Conservation (phyloP, 495 filamentous ascomycete genomes). For the Schizothecium vesticola region DNA sequence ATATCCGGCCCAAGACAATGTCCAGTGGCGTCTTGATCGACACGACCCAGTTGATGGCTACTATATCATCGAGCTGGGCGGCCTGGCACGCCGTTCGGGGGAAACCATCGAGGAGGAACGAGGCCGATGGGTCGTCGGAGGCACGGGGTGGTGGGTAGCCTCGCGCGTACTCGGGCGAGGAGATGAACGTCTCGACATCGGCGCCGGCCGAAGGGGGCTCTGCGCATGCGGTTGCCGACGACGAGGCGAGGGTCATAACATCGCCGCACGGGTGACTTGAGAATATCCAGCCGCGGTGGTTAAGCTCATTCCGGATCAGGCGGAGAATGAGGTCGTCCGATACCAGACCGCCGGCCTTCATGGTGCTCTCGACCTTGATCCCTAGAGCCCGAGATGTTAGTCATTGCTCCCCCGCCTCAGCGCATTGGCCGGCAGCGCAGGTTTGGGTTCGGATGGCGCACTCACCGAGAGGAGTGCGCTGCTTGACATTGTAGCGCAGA, state of each 20-base stretch:
- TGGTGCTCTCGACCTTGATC: slow-evolving; percentile 79
- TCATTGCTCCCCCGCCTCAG: background rate
- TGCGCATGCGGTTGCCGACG: slow-evolving; percentile 23
- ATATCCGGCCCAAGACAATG: slow-evolving; percentile 83
- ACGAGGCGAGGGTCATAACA: slow-evolving; percentile 39
- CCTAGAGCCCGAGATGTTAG: slow-evolving; percentile 42
- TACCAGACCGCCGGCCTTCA: slow-evolving; percentile 78
- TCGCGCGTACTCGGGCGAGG: slow-evolving; percentile 34
- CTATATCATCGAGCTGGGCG: slow-evolving; percentile 62
- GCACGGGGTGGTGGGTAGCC: slow-evolving; percentile 34
- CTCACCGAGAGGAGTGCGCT: slow-evolving; percentile 77
- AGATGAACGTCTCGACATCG: slow-evolving; percentile 35
- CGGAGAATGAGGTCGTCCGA: slow-evolving; percentile 86
- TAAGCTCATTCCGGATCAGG: slow-evolving; percentile 83
- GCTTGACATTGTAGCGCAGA: slow-evolving; percentile 85
- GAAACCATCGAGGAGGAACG: slow-evolving; percentile 95
- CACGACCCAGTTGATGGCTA: slow-evolving; percentile 90
- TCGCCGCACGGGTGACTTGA: slow-evolving; percentile 27
- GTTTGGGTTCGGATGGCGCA: background rate
- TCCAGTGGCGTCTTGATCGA: slow-evolving; percentile 59
- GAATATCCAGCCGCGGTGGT: slow-evolving; percentile 72
- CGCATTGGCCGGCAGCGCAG: background rate
- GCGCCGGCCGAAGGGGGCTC: slow-evolving; percentile 23
- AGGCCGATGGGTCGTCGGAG: slow-evolving; percentile 68
- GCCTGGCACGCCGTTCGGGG: slow-evolving; percentile 84